A percentile compares a stretch with the other conserved stretches of the same genome.
These are phyloP conservation scores for Cucumis hystrix DNA, from an alignment of 306 rosid species.

Conservation along the genomic window DNA sequence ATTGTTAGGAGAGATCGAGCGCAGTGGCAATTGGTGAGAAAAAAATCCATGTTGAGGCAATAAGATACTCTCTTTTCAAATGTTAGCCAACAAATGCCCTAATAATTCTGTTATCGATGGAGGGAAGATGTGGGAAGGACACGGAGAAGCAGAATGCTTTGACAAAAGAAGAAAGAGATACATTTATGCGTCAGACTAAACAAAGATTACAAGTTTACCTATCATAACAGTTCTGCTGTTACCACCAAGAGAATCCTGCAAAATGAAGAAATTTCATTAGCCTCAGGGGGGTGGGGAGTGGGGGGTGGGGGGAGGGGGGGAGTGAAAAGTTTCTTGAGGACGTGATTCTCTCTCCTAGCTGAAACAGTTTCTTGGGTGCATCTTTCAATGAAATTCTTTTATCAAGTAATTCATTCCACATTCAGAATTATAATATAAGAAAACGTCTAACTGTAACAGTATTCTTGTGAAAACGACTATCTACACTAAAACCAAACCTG, in stretches of 20 bases:
- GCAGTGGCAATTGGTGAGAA: neutral
- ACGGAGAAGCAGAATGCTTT: neutral
- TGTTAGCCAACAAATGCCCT: neutral
- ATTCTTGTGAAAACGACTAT: neutral
- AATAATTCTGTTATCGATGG: neutral
- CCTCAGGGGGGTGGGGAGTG: too few species aligned
- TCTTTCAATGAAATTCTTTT: neutral
- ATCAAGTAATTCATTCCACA: neutral
- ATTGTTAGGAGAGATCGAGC: neutral
- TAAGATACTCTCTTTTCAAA: neutral
- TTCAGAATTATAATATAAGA: neutral
- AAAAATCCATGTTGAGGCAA: neutral
- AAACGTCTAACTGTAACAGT: neutral
- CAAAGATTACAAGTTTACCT: constrained; percentile 29
- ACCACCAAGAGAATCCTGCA: constrained; percentile 99
- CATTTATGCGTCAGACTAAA: neutral
- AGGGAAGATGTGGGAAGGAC: neutral
- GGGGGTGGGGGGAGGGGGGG: neutral
- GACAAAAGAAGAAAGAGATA: neutral
- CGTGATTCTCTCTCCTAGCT: neutral
- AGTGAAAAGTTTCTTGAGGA: neutral
- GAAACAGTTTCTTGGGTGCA: neutral
- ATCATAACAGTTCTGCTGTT: constrained; percentile 99
- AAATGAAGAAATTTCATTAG: constrained; percentile 14
- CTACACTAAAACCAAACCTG: constrained; percentile 48